A percentile compares a stretch with the other conserved stretches of the same genome.
Conservation (phyloP, 805 yeast genomes). For the Zygosaccharomyces pseudorouxii region DNA sequence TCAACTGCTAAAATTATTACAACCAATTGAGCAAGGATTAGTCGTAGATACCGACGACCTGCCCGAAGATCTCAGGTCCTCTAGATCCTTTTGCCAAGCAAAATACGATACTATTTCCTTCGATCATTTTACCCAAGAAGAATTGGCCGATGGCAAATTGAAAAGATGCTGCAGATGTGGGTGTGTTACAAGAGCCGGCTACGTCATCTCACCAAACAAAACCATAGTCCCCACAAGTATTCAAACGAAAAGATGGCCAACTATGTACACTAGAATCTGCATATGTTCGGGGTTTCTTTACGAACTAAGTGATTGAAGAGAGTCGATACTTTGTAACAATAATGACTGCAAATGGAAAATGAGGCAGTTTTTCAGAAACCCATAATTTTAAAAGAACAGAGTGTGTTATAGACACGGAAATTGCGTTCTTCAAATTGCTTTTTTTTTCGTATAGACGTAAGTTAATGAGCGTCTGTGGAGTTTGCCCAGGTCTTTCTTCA, state of each 20-base stretch:
- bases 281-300: constrained; percentile 36
- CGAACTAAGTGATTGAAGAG: constrained; percentile 18
- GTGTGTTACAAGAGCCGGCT: constrained; percentile 39
- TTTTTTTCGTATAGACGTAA: neutral
- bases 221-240: constrained; percentile 34
- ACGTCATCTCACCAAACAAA: constrained; percentile 30
- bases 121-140: constrained; percentile 24
- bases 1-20: constrained; percentile 36
- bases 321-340: neutral
- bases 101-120: constrained; percentile 34
- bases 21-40: constrained; percentile 31
- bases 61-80: constrained; percentile 19
- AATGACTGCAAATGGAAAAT: neutral
- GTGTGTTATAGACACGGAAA: too few species aligned
- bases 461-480: neutral
- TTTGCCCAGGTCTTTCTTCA: neutral
- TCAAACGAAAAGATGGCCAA: constrained; percentile 36
- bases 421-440: neutral
- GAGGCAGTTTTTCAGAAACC: too few species aligned
- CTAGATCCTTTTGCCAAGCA: constrained; percentile 36
- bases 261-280: constrained; percentile 33
- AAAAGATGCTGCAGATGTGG: constrained; percentile 56
- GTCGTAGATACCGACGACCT: constrained; percentile 60
- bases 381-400: too few species aligned
- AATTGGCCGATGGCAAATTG: constrained; percentile 25